Base-by-base conservation (phyloP, 1,139 yeast genomes). In the Pichia norvegensis region DNA sequence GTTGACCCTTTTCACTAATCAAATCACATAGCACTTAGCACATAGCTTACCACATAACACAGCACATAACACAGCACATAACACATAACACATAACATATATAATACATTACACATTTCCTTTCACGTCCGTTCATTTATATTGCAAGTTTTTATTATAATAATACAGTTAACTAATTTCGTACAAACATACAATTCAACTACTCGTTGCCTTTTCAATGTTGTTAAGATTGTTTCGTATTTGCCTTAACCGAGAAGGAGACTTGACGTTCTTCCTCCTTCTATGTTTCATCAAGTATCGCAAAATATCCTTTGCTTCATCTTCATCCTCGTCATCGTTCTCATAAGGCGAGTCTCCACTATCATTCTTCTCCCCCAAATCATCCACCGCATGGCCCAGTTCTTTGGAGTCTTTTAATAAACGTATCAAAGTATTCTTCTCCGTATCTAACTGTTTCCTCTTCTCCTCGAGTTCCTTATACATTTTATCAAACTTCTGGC, bases 401-500 rank as follows among this genome's bases (percentile, higher is more conserved):
- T 29, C 33, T 37, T 31, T 31, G 4, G 35, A 31, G 8, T 31
- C 38, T 41, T 49, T 42, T 35, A 50, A 29, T 25, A 45, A 19
- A 35, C 41, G 39, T 6, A 44, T 44, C n/a, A 48, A 29, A 14
- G 38, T 20, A 33, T 46, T 41, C 36, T 50, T 47, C 54, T 51
- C 50, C 44, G 53, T 46, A 42, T 57, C 61, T 7, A 56, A 41
- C 11, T 52, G 55, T n/a, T 49, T 49, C 23, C 59, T 45, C 39
- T 58, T 56, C 7, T 50, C 46, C 20, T 57, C 61, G 17, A 59
- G 41, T 7, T 57, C 60, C 16, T 31, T 29, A 37, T 52, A 50
- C 40, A 59, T 21, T 25, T 49, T 50, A 36, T 56, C 60, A 40
- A 57, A 57, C 19, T 52, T 53, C 27, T 58, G 47, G 40, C 52